These are phyloP conservation scores for Exophiala lecanii-corni DNA, from an alignment of 2,329 filamentous ascomycete species.

Conservation along the genomic window DNA sequence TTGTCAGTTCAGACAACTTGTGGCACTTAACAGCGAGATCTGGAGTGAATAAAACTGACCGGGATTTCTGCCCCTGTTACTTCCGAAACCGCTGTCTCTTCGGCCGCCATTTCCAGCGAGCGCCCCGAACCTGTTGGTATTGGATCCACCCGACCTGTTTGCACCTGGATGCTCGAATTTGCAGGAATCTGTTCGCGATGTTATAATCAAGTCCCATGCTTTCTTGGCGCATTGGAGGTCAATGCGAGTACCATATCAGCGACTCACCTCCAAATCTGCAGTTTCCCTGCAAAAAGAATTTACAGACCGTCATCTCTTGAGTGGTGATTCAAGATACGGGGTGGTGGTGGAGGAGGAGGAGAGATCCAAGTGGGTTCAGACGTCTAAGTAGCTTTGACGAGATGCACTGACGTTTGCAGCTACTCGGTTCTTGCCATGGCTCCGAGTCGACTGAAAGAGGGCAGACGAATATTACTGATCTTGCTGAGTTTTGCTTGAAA, in stretches of 20 bases:
- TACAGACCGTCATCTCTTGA: slow-evolving; percentile 50
- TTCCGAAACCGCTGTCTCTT: slow-evolving; percentile 4
- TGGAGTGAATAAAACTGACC: slow-evolving; percentile 8
- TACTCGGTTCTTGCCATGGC: too few species aligned
- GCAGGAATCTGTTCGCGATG: slow-evolving; percentile 55
- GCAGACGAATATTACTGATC: too few species aligned
- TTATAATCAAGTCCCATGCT: too few species aligned
- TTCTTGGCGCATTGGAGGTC: too few species aligned
- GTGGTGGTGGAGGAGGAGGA: too few species aligned
- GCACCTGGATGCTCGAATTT: slow-evolving; percentile 57
- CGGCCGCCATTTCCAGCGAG: slow-evolving; percentile 21
- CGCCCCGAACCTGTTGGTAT: slow-evolving; percentile 17
- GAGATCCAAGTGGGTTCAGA: too few species aligned
- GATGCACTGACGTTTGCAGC: too few species aligned
- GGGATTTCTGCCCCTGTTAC: slow-evolving; percentile 9
- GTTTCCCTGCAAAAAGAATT: slow-evolving; percentile 57
- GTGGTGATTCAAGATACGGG: too few species aligned
- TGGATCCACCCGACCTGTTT: slow-evolving; percentile 24
- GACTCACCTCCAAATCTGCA: slow-evolving; percentile 18
- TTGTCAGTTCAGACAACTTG: slow-evolving; percentile 27
- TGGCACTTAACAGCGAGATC: slow-evolving; percentile 20
- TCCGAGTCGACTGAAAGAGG: too few species aligned
- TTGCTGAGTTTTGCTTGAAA: too few species aligned
- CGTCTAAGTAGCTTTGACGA: too few species aligned
- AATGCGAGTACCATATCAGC: too few species aligned